Evolutionary conservation across 305 asterid species (phyloP).

Genomic region (Fraxinus latifolia): DNA sequence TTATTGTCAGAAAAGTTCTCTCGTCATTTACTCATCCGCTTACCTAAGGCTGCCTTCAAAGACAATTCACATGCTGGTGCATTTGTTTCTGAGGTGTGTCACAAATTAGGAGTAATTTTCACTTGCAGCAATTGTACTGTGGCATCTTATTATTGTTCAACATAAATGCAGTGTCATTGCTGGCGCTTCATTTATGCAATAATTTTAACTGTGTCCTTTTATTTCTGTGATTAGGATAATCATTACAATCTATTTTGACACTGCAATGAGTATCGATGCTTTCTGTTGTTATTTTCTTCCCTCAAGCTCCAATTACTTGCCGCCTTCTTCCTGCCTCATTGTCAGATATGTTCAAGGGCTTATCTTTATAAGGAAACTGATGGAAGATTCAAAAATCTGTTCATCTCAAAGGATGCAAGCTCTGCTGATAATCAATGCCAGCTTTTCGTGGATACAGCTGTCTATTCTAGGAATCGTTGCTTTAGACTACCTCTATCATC

Average conservation of each 20-base stretch:
- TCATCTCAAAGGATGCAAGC: constrained; percentile 63
- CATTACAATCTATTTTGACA: not conserved
- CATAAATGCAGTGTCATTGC: not conserved
- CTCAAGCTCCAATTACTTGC: constrained; percentile 5
- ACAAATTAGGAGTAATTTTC: constrained; percentile 3
- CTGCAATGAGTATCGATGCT: constrained; percentile 3
- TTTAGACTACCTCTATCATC: constrained; percentile 88
- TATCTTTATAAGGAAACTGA: constrained; percentile 53
- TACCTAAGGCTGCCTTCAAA: constrained; percentile 82
- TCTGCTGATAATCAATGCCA: constrained; percentile 42
- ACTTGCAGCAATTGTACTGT: not conserved
- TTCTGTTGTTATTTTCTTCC: constrained; percentile 10
- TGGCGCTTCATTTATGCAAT: not conserved
- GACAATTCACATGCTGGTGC: constrained; percentile 92
- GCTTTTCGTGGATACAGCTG: constrained; percentile 89
- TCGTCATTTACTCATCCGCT: constrained; percentile 75
- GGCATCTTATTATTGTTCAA: not conserved
- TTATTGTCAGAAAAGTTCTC: constrained; percentile 70
- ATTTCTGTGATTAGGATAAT: not conserved
- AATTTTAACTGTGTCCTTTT: not conserved
- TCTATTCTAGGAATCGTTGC: constrained; percentile 91
- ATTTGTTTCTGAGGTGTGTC: constrained; percentile 85
- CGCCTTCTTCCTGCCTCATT: constrained; percentile 23
- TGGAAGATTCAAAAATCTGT: constrained; percentile 52
- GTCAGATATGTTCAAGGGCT: constrained; percentile 78